A percentile compares a stretch with the other conserved stretches of the same genome.
These are phyloP conservation scores for Tardiomyces digboiensis DNA, from an alignment of 1,139 yeast genomes.

Conservation along the genomic window DNA sequence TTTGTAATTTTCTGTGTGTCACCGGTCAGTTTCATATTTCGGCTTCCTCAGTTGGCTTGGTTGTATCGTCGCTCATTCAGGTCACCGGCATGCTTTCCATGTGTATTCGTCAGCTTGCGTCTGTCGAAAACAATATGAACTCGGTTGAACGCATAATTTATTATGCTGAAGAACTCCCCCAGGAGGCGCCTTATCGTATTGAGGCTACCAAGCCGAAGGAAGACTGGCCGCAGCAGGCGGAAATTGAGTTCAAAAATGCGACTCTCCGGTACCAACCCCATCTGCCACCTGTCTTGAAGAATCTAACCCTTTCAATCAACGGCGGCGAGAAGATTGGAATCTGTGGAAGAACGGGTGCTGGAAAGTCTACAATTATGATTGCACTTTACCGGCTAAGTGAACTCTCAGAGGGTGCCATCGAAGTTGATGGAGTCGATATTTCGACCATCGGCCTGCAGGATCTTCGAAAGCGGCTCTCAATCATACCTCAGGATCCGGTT, in stretches of 20 bases:
- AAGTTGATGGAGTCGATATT: slow-evolving; percentile 50
- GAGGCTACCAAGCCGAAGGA: slow-evolving; percentile 42
- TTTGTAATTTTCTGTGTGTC: slow-evolving; percentile 47
- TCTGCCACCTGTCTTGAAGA: slow-evolving; percentile 58
- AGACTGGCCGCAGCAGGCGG: slow-evolving; percentile 52
- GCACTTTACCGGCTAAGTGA: slow-evolving; percentile 53
- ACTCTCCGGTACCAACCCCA: slow-evolving; percentile 61
- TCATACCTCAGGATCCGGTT: slow-evolving; percentile 70
- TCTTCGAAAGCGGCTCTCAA: slow-evolving; percentile 46
- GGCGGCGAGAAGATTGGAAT: slow-evolving; percentile 56
- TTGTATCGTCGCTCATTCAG: slow-evolving; percentile 39
- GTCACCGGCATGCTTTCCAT: slow-evolving; percentile 13
- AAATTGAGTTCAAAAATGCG: slow-evolving; percentile 45
- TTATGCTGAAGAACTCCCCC: slow-evolving; percentile 59
- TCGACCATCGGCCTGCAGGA: slow-evolving; percentile 43
- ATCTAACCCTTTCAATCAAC: slow-evolving; percentile 35
- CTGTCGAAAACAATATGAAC: slow-evolving; percentile 74
- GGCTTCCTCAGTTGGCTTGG: slow-evolving; percentile 61
- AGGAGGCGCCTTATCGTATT: slow-evolving; percentile 45
- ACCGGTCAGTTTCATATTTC: slow-evolving; percentile 49
- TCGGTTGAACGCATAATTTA: slow-evolving; percentile 66
- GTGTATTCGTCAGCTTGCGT: slow-evolving; percentile 57
- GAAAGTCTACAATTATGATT: slow-evolving; percentile 57
- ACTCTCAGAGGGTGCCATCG: slow-evolving; percentile 37
- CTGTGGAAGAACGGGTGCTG: slow-evolving; percentile 73